phyloP scores from a whole-genome alignment of 495 filamentous ascomycete species.

The Ramalina intermedia region DNA sequence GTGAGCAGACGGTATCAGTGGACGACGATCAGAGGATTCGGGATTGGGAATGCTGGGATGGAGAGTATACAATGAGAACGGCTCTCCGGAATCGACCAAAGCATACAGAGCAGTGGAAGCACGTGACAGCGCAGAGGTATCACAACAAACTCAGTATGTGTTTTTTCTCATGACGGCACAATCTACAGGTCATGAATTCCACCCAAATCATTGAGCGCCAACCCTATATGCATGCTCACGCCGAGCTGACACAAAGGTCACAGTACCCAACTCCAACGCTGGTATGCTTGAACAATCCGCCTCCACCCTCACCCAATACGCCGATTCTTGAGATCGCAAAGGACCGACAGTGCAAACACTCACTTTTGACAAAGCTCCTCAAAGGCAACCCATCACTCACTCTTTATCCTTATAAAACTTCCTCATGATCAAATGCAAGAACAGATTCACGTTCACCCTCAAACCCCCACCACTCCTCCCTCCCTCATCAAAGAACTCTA shows the following conservation, averaged over 20 bases:
- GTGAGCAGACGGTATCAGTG: too few relatives aligned
- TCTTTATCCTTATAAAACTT: slow-evolving; percentile 74
- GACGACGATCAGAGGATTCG: too few relatives aligned
- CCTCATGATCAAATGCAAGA: slow-evolving; percentile 90
- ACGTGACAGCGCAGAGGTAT: too few relatives aligned
- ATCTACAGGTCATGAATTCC: too few relatives aligned
- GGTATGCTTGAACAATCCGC: background rate
- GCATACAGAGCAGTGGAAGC: too few relatives aligned
- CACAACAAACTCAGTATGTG: too few relatives aligned
- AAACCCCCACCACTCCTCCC: slow-evolving; percentile 60
- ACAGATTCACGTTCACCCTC: slow-evolving; percentile 85
- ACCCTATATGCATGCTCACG: background rate
- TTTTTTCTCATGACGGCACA: too few relatives aligned
- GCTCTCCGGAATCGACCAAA: too few relatives aligned
- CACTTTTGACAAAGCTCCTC: background rate
- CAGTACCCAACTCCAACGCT: background rate
- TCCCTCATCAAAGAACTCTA: slow-evolving; percentile 81
- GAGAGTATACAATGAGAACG: too few relatives aligned
- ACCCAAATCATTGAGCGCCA: background rate
- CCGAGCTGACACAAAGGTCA: background rate
- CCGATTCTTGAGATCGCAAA: background rate
- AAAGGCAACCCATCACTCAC: background rate
- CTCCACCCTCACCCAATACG: background rate
- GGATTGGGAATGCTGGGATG: too few relatives aligned
- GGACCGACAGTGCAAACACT: background rate